Evolutionary conservation across 2,329 filamentous ascomycete species (phyloP), one percentile per base, ranked within the genome.

Genomic region (Penicillium fuscoglaucum): DNA sequence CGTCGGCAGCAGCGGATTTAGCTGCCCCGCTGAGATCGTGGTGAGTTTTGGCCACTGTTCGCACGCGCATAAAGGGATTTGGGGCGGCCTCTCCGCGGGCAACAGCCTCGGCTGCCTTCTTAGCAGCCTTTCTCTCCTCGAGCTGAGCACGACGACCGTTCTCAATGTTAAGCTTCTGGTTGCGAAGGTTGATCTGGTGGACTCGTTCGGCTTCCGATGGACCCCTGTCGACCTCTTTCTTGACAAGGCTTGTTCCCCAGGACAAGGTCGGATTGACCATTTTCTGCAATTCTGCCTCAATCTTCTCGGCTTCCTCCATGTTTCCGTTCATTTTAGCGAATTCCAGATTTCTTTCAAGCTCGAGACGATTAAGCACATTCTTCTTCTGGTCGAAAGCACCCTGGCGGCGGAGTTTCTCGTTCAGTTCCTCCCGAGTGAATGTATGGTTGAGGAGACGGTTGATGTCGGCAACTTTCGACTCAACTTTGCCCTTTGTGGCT

Each of bases 121-220:
- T 85, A 67, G 80, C 80, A 64, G 82, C 83, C 50, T 84, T 84
- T 66, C 87, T 84, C 77, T 99, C 95, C 66, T 89, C 88, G 56
- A 96, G 82, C 72, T 97, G 90, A 0, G 93, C 93, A 74, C 90
- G 90, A 59, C 93, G 90, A n/a, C 98, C 90, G 48, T 90, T 88
- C 72, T 96, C 90, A n/a, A 85, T 84, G 70, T 97, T 97, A 66
- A 88, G 84, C 58, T 88, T 87, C 61, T 93, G 88, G 75, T 96
- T 97, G 70, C 90, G 86, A 29, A 85, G 82, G 76, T 99, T 99
- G 64, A 96, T 82, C 69, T 89, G 84, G 0, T 90, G 90, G 26
- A 98, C 83, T 29, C 90, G 88, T 63, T 96, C 91, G 73, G 93
- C 91, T 73, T 96, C 89, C 12, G 80, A 81, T 28, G 54, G 61